phyloP scores from a whole-genome alignment of 2,329 filamentous ascomycete species.

The Aspergillus amoenus region DNA sequence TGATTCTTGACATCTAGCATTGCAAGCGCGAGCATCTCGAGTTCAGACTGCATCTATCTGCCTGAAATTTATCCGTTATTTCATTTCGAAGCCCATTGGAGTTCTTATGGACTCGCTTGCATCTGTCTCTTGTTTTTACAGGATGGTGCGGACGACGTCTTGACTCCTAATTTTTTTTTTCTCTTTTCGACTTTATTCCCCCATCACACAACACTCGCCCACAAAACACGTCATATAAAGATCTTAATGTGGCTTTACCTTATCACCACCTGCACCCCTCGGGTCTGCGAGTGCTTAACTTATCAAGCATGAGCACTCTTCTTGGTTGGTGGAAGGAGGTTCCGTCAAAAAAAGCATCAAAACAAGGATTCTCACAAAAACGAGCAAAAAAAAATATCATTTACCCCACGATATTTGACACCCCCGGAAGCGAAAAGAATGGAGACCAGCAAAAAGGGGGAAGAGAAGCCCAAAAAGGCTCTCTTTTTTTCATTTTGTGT shows the following conservation, averaged over 20 bases:
- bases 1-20: constrained; percentile 43
- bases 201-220: constrained; percentile 1
- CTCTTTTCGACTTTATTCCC: constrained; percentile 4
- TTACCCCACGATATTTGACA: constrained; percentile 6
- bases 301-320: constrained; percentile 5
- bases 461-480: too few species aligned
- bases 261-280: constrained; percentile 4
- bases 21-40: constrained; percentile 47
- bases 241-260: constrained; percentile 24
- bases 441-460: background rate
- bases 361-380: constrained; percentile 13
- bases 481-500: too few species aligned
- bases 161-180: constrained; percentile 6
- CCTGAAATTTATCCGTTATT: constrained; percentile 17
- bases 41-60: constrained; percentile 28
- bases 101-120: constrained; percentile 2
- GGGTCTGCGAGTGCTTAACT: background rate
- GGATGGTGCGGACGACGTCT: background rate
- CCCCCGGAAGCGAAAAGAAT: background rate
- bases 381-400: constrained; percentile 14
- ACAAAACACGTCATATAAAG: constrained; percentile 11
- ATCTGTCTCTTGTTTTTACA: background rate
- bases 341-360: constrained; percentile 17
- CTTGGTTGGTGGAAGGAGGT: constrained; percentile 21
- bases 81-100: constrained; percentile 13